phyloP scores from a whole-genome alignment of 1,284 basidiomycete genomes.

The Trametes pubescens region DNA sequence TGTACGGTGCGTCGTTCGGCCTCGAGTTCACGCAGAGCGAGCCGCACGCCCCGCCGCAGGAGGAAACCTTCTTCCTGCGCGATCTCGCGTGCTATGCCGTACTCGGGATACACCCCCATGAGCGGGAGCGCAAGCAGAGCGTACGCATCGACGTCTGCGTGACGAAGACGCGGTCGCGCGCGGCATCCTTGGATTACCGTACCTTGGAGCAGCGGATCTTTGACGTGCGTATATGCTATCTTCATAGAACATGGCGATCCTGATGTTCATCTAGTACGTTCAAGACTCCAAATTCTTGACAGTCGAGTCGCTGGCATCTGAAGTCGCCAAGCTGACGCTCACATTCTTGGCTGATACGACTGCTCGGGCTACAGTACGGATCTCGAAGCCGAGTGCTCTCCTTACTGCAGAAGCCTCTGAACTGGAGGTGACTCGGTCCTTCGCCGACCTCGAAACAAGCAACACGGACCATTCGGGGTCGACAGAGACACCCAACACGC shows the following conservation, averaged over 20 bases:
- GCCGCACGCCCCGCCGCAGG: background rate
- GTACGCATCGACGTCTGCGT: constrained; percentile 66
- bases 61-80: constrained; percentile 51
- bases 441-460: constrained; percentile 42
- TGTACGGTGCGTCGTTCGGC: constrained; percentile 59
- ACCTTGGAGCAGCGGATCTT: constrained; percentile 48
- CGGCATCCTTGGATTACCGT: constrained; percentile 48
- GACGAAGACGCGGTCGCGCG: constrained; percentile 32
- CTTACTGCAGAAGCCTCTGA: constrained; percentile 72
- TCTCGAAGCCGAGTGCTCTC: constrained; percentile 82
- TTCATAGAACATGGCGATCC: constrained; percentile 2
- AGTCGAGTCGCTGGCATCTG: constrained; percentile 77
- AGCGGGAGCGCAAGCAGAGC: constrained; percentile 73
- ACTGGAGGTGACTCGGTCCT: constrained; percentile 63
- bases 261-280: constrained; percentile 45
- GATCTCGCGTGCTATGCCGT: constrained; percentile 66
- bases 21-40: constrained; percentile 49
- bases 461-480: background rate
- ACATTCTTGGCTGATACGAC: constrained; percentile 32
- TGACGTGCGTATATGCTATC: constrained; percentile 45
- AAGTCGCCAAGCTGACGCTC: constrained; percentile 58
- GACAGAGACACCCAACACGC: background rate
- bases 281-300: constrained; percentile 67
- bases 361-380: constrained; percentile 61
- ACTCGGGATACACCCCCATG: constrained; percentile 79